A percentile compares a stretch with the other conserved stretches of the same genome.
These are phyloP conservation scores for Cystobasidium sp. DNA, from an alignment of 1,284 basidiomycete species.

Conservation along the genomic window DNA sequence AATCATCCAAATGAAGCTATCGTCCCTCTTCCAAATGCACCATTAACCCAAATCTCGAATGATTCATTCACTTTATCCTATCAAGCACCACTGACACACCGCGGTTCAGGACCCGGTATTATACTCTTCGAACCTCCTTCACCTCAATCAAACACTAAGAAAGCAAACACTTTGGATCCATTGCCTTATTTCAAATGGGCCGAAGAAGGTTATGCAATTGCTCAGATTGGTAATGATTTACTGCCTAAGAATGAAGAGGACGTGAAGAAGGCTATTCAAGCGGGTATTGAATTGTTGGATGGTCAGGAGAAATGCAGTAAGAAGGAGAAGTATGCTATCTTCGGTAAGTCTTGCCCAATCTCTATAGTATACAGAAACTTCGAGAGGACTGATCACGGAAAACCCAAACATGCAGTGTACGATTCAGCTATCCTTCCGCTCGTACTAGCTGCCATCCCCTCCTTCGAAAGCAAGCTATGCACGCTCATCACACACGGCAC, in stretches of 20 bases:
- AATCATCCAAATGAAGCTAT: conserved; percentile 28
- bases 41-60: conserved; percentile 5
- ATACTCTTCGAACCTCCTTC: conserved; percentile 29
- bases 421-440: conserved; percentile 6
- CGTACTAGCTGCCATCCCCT: background rate
- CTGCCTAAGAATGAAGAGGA: conserved; percentile 2
- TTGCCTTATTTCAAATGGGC: conserved; percentile 43
- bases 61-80: conserved; percentile 21
- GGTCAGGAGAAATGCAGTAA: background rate
- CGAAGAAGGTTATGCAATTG: conserved; percentile 44
- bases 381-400: background rate
- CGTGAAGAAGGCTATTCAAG: conserved; percentile 5
- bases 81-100: conserved; percentile 36
- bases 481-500: conserved; percentile 10
- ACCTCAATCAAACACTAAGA: conserved; percentile 9
- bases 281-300: conserved; percentile 28
- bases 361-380: background rate
- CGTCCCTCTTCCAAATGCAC: conserved; percentile 36
- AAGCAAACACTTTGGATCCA: conserved; percentile 33
- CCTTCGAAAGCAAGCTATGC: conserved; percentile 15
- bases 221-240: conserved; percentile 24
- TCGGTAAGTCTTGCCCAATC: conserved; percentile 8
- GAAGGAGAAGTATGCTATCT: conserved; percentile 30
- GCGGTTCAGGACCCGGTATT: conserved; percentile 39
- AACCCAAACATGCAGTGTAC: conserved; percentile 1